Evolutionary conservation across 1,284 basidiomycete genomes (phyloP), one percentile per base, ranked within the genome.

Genomic region (Fistulinella staudtii): DNA sequence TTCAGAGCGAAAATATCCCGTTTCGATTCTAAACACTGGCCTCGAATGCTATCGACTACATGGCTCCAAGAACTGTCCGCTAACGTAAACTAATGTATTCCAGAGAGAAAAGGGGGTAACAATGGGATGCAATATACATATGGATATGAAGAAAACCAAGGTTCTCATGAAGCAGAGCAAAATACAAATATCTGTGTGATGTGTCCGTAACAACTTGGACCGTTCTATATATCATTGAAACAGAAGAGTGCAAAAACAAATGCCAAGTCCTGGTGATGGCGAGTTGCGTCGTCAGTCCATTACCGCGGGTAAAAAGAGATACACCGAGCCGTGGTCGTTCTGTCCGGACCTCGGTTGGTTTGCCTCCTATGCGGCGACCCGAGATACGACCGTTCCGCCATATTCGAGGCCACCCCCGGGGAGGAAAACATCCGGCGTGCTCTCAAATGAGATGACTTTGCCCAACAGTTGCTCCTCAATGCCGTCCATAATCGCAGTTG

Each of bases 361-460:
- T 2, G 1, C n/a, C 10, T 9, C 27, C 25, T 61, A 63, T 15
- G 56, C 57, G 15, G 49, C 61, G 27, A 63, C 62, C 14, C 64
- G 62, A 14, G 61, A 63, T 15, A 63, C 61, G 17, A 65, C 38
- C 17, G 64, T 63, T 20, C 63, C 64, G 5, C 61, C 61, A 17
- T 55, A 39, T 11, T 63, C 61, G 25, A 63, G 52, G 18, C 58
- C 58, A 3, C 64, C 52, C 11, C 56, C 54, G 4, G 51, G 45
- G 28, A 61, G 49, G 53, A 74, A 72, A 18, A 64, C 56, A 29
- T 64, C 63, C 3, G 66, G 65, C 3, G 72, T 65, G 22, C 60
- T 60, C 55, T 75, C 72, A 37, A 74, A 72, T 10, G 67, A 56
- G n/a, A 72, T 49, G 20, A 63, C 52, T 37, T 59, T 59, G 35